These are phyloP conservation scores for Tylopilus cervinicoccineus DNA, from an alignment of 768 basidiomycete genomes.

Conservation along the genomic window DNA sequence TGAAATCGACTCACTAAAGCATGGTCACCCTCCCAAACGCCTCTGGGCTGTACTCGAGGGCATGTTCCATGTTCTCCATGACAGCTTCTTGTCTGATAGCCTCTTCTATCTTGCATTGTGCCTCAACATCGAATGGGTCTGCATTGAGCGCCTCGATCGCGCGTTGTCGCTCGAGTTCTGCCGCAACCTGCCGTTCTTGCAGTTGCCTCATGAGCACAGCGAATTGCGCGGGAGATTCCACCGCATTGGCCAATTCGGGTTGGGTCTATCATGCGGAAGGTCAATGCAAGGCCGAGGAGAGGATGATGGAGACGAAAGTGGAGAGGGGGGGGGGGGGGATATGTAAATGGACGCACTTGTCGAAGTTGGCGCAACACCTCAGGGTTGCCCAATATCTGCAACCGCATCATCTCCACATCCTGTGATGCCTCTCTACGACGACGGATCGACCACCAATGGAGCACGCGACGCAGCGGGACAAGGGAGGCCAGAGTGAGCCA, in stretches of 20 bases:
- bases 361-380: slow-evolving; percentile 69
- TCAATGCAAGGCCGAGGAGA: not conserved
- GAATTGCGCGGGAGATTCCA: slow-evolving; percentile 68
- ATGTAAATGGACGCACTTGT: slow-evolving; percentile 39
- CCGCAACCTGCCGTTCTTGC: slow-evolving; percentile 48
- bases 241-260: slow-evolving; percentile 79
- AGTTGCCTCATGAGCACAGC: slow-evolving; percentile 66
- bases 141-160: slow-evolving; percentile 72
- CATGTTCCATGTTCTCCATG: slow-evolving; percentile 89
- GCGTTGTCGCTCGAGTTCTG: slow-evolving; percentile 53
- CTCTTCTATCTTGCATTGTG: slow-evolving; percentile 91
- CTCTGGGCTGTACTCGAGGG: slow-evolving; percentile 91
- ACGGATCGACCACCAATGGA: not conserved
- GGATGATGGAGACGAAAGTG: not conserved
- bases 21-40: slow-evolving; percentile 92
- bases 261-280: slow-evolving; percentile 45
- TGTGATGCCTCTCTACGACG: slow-evolving; percentile 58
- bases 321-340: not conserved
- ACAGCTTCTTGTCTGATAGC: slow-evolving; percentile 87
- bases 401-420: slow-evolving; percentile 87
- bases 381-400: slow-evolving; percentile 85
- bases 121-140: slow-evolving; percentile 89
- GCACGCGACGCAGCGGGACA: not conserved
- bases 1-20: slow-evolving; percentile 75
- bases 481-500: not conserved